Evolutionary conservation across 2,329 filamentous ascomycete genomes (phyloP).

Genomic region (Verticillium dahliae): DNA sequence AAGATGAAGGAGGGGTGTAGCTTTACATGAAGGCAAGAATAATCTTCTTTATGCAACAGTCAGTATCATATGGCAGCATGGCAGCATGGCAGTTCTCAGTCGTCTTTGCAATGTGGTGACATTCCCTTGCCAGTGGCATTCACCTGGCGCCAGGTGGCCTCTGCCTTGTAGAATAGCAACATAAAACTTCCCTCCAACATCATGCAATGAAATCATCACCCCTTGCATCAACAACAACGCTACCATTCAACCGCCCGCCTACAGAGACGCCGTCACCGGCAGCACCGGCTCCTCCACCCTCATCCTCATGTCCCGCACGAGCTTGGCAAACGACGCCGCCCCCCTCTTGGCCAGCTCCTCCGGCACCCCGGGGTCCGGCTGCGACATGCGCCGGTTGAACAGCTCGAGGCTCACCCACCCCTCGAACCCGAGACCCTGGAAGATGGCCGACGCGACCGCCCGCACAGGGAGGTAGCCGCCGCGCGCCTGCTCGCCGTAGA

Average conservation of each 20-base stretch:
- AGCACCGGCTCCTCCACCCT: slow-evolving; percentile 15
- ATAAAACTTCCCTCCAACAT: too few species aligned
- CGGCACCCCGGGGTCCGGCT: slow-evolving; percentile 42
- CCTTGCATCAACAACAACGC: slow-evolving; percentile 5
- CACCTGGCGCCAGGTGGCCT: too few species aligned
- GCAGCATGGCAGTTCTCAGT: too few species aligned
- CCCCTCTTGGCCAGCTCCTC: slow-evolving; percentile 53
- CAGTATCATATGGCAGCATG: too few species aligned
- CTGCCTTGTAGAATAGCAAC: too few species aligned
- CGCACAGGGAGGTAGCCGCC: slow-evolving; percentile 63
- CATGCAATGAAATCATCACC: too few species aligned
- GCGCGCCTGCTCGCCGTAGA: slow-evolving; percentile 45
- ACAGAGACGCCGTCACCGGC: slow-evolving; percentile 27
- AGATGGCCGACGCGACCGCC: slow-evolving; percentile 53
- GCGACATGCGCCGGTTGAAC: slow-evolving; percentile 55
- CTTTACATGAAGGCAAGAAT: too few species aligned
- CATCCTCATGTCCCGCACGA: slow-evolving; percentile 29
- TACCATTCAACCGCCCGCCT: background rate
- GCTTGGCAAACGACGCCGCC: slow-evolving; percentile 42
- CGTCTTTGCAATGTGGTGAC: too few species aligned
- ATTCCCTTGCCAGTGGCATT: too few species aligned
- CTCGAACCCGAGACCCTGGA: slow-evolving; percentile 57
- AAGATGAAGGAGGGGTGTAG: slow-evolving; percentile 25
- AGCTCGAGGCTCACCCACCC: slow-evolving; percentile 69
- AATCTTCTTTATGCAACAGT: too few species aligned